Base-by-base conservation (phyloP, 129 eudicot species). In the Helichrysum umbraculigerum region DNA sequence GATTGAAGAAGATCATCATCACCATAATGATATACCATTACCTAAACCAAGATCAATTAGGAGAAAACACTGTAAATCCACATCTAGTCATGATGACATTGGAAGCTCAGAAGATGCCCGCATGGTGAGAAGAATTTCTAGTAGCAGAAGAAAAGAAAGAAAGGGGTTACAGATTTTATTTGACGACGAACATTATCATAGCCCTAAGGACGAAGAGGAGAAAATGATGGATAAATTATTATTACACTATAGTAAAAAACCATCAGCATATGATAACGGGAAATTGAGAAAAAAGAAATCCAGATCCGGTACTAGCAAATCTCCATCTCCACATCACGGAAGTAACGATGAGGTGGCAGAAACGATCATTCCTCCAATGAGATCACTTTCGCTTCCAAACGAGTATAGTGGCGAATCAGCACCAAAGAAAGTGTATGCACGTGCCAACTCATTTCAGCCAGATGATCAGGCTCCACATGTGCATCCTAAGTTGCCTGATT, bases 401-500 rank as follows among this genome's bases (percentile, higher is more conserved):
- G 87, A 83, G 41, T 87, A 83, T 59, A 74, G 71, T 39, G 79
- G 76, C n/a, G 79, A 84, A 35, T 74, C 81, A 39, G 81, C 71
- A 64, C 54, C 76, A 0, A 79, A 68, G 68, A 88, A 88, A 81
- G 89, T 87, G 21, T 88, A 83, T 33, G 77, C 91, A 4, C 97
- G 97, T 71, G 96, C 95, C 7, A 88, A 88, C 80, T 88, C 97
- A 11, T 90, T 88, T 76, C 96, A 90, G 86, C 86, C 87, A 8
- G 98, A 91, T 80, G 79, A 74, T 72, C 95, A 87, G 77, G 96
- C 96, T 22, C 74, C 67, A 19, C 99, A 94, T 21, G 99, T 94
- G 78, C 99, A 94, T 84, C 99, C 99, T 34, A 94, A 94, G 70
- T 81, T 94, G 33, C 99, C 99, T 11, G 94, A 94, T 80, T 94